Evolutionary conservation across 768 basidiomycete genomes (phyloP).

Genomic region (Atractiella rhizophila): DNA sequence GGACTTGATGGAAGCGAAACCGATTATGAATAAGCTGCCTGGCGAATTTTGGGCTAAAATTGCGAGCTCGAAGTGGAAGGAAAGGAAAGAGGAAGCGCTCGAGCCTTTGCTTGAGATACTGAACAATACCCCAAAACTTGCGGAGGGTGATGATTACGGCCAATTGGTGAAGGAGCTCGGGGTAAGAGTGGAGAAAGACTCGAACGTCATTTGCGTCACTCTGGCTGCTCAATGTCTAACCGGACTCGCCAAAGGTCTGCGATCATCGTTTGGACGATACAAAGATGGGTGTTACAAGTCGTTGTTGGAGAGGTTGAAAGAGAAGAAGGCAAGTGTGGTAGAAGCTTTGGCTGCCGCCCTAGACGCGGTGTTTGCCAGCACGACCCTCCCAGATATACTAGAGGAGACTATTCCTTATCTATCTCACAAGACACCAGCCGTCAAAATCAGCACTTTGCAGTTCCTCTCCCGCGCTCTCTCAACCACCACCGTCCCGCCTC

Average conservation of each 20-base stretch:
- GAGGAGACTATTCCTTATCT: slow-evolving; percentile 54
- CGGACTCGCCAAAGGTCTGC: slow-evolving; percentile 57
- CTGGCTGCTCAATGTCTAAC: slow-evolving; percentile 64
- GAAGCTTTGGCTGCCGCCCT: slow-evolving; percentile 67
- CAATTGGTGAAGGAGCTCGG: slow-evolving; percentile 56
- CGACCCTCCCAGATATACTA: slow-evolving; percentile 53
- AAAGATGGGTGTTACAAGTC: slow-evolving; percentile 44
- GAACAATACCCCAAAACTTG: slow-evolving; percentile 44
- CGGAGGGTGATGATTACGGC: slow-evolving; percentile 38
- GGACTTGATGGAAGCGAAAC: slow-evolving; percentile 51
- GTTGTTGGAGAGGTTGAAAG: slow-evolving; percentile 74
- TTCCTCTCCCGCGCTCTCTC: slow-evolving; percentile 58
- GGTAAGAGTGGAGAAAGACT: slow-evolving; percentile 59
- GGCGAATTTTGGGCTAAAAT: slow-evolving; percentile 44
- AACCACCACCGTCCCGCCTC: slow-evolving; percentile 42
- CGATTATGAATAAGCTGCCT: slow-evolving; percentile 52
- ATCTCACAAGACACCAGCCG: slow-evolving; percentile 81
- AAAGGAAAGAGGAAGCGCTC: slow-evolving; percentile 59
- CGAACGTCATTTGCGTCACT: slow-evolving; percentile 87
- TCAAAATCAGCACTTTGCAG: slow-evolving; percentile 74
- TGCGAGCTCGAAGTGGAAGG: slow-evolving; percentile 91
- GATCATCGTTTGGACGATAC: slow-evolving; percentile 44
- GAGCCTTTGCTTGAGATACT: slow-evolving; percentile 55
- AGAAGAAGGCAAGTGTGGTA: slow-evolving; percentile 69
- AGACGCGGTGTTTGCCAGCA: slow-evolving; percentile 64